A percentile compares a stretch with the other conserved stretches of the same genome.
These are phyloP conservation scores for Cercis canadensis DNA, from an alignment of 306 rosid species.

Conservation along the genomic window DNA sequence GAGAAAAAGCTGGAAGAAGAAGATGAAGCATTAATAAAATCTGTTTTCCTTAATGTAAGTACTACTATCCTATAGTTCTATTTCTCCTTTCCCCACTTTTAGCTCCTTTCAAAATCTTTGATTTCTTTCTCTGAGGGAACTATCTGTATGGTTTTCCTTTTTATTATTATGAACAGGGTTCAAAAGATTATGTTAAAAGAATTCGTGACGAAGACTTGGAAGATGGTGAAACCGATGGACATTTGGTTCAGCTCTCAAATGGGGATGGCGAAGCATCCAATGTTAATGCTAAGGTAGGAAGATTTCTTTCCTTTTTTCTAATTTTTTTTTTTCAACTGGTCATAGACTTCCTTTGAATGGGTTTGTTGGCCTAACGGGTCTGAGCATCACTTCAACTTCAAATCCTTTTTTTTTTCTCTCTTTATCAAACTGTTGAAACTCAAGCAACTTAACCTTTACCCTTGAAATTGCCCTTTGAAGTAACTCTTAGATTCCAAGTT, in stretches of 20 bases:
- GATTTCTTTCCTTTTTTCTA: not conserved
- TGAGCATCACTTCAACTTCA: slow-evolving; percentile 1
- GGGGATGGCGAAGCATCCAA: slow-evolving; percentile 49
- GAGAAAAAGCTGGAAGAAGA: slow-evolving; percentile 80
- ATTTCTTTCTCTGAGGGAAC: slow-evolving; percentile 1
- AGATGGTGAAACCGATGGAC: slow-evolving; percentile 63
- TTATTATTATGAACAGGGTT: slow-evolving; percentile 52
- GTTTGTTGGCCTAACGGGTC: slow-evolving; percentile 12
- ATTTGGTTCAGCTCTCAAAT: slow-evolving; percentile 35
- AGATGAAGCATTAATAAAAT: slow-evolving; percentile 82
- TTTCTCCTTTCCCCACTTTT: slow-evolving; percentile 13
- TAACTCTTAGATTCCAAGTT: not conserved
- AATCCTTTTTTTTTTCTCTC: slow-evolving; percentile 7
- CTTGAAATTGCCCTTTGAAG: slow-evolving; percentile 17
- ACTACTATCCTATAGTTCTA: slow-evolving; percentile 4
- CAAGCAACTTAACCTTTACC: slow-evolving; percentile 4
- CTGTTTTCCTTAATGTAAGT: slow-evolving; percentile 71
- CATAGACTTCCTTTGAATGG: slow-evolving; percentile 21
- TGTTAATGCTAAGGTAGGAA: slow-evolving; percentile 53
- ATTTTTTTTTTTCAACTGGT: too few species aligned
- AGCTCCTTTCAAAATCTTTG: not conserved
- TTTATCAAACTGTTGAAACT: not conserved
- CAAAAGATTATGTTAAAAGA: slow-evolving; percentile 58
- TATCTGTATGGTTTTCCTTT: slow-evolving; percentile 4
- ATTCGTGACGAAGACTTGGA: slow-evolving; percentile 78